Evolutionary conservation across 2,329 filamentous ascomycete species (phyloP).

Genomic region (Atkinsonella hypoxylon): DNA sequence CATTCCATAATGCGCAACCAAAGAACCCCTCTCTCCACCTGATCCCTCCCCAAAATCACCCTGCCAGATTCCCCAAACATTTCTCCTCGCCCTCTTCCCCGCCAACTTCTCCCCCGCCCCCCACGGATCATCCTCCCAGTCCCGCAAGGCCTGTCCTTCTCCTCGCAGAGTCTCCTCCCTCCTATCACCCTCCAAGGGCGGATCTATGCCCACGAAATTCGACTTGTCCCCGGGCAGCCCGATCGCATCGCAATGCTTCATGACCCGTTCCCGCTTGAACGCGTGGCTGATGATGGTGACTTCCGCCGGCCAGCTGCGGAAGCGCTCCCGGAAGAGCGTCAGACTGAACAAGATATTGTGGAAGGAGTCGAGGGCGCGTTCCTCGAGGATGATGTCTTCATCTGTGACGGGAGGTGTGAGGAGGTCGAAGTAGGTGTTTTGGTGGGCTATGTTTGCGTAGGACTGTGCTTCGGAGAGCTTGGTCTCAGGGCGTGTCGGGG

Average conservation of each 20-base stretch:
- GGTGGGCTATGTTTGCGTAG: conserved; percentile 42
- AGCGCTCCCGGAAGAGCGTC: conserved; percentile 29
- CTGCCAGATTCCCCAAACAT: conserved; percentile 36
- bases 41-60: conserved; percentile 28
- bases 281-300: conserved; percentile 56
- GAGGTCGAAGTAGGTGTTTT: conserved; percentile 34
- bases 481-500: conserved; percentile 48
- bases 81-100: conserved; percentile 36
- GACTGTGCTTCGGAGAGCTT: conserved; percentile 47
- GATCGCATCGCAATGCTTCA: conserved; percentile 55
- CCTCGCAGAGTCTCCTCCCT: not conserved
- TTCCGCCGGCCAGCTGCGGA: conserved; percentile 38
- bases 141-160: conserved; percentile 26
- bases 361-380: conserved; percentile 70
- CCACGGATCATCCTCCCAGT: conserved; percentile 42
- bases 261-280: conserved; percentile 50
- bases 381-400: conserved; percentile 44
- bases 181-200: conserved; percentile 16
- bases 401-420: conserved; percentile 12
- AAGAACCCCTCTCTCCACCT: conserved; percentile 24
- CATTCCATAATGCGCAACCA: conserved; percentile 13
- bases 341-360: conserved; percentile 75
- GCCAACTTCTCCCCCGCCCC: conserved; percentile 32
- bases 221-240: conserved; percentile 35
- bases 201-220: conserved; percentile 52